Evolutionary conservation across 306 rosid species (phyloP), one percentile per base, ranked within the genome.

Genomic region (Abrus pulchellus): DNA sequence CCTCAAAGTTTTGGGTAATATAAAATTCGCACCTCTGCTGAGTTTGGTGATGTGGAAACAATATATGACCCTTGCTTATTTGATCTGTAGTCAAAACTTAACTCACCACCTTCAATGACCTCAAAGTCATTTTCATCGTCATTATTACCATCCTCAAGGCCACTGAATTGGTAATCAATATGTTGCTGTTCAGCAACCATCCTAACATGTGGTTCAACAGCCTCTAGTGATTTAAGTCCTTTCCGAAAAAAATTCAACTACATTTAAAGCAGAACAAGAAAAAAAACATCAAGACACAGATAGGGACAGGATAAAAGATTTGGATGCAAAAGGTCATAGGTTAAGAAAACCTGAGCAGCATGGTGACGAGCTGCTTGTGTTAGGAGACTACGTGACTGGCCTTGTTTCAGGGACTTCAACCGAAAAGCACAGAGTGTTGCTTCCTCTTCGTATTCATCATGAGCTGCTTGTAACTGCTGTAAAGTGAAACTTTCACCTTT

Each of bases 281-380:
- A 60, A 67, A 66, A 57, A 29, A 67, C 57, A 63, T 74, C 65
- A 81, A 67, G 74, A 75, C 30, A 77, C 74, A 66, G 5, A 20
- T 30, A 45, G 47, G 14, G 13, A 74, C 63, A 47, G 50, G 72
- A 72, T 60, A 6, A 11, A 55, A 86, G 30, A 68, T 33, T 64
- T 14, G 64, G 55, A 59, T 81, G 49, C 65, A 78, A 77, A 72
- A 81, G 52, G 67, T 68, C 34, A 7, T 13, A 77, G 59, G 28
- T 36, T 6, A 72, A 73, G 38, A 78, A 76, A 83, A 92, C 97
- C 97, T 92, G 97, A 52, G 97, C 97, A 2, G 97, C 94, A 83
- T 94, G 89, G 86, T 92, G 98, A 66, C 97, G 98, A 76, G 93
- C 93, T 85, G 97, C 97, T 82, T 94, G 98, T 63, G 97, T 94